Base-by-base conservation (phyloP, 306 rosid species). In the Gastrolobium bilobum region DNA sequence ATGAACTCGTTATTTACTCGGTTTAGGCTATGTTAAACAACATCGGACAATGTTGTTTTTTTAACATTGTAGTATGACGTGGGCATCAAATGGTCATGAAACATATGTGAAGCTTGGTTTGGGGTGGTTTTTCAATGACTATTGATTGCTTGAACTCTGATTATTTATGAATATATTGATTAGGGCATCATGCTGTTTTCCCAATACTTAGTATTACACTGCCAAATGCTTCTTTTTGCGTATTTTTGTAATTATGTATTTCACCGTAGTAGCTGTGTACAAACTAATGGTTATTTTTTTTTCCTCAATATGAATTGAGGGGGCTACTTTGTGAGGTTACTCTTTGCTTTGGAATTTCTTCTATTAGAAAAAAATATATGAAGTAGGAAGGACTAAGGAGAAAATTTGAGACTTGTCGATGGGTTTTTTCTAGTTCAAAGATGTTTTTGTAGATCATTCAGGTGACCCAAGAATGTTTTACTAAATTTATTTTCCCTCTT, bases 301-400 rank as follows among this genome's bases (percentile, higher is more conserved):
- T 7, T 4, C 6, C 2, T 71, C 42, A 20, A 20, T 20, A 20
- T 20, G 13, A 63, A 37, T 53, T 30, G 13, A 31, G 52, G 56
- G 43, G 47, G 8, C 53, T 66, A 15, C 57, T 13, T 29, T 73
- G 6, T 53, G 47, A 39, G 51, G 46, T 77, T 77, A 13, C 54
- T 50, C 3, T 51, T 10, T 31, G 46, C 14, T 40, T 77, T 39
- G 7, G 47, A 40, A 39, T 11, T 50, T 64, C 56, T 35, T 61
- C 62, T 48, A 4, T 46, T 46, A 39, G 26, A 20, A 1, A 43
- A 73, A 31, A 20, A 26, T 58, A 15, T 30, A 42, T 42, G 14
- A 30, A 29, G 66, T 53, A 40, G 33, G 44, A 52, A 52, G 8
- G 52, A 8, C 8, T 72, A 2, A 42, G 62, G 31, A 44, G 37